Evolutionary conservation across 2,329 filamentous ascomycete species (phyloP), one percentile per base, ranked within the genome.

Genomic region (Leptosphaerulina australis): DNA sequence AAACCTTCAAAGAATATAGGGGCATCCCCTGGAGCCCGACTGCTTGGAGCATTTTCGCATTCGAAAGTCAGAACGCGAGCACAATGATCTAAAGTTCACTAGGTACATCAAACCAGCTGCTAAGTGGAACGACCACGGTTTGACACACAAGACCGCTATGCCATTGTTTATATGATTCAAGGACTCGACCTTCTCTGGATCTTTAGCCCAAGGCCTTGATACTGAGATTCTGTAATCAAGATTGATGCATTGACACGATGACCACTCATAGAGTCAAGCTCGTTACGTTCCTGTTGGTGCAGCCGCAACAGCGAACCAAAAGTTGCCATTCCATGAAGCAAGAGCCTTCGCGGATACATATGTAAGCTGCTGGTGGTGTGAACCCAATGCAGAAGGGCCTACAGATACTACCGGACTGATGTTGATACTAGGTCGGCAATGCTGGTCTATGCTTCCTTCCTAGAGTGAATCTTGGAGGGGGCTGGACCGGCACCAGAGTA

Each of bases 371-470:
- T 26, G 20, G 29, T n/a, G 17, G 25, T 10, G 41, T 30, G 10
- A 28, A 20, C 36, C 35, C 30, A 41, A 51, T 43, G 48, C 48
- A 46, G 41, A 41, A 51, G 48, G 41, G 26, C 29, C 41, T 41
- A 30, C 36, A 51, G 35, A 30, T 36, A 15, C 31, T 26, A 41
- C 48, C 41, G 48, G 48, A 41, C 38, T 26, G 48, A 40, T 37
- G 21, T 35, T 17, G 48, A 45, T 36, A 20, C 48, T 31, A 26
- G 12, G 26, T 43, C 24, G 36, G 48, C 41, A 26, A 10, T 40
- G 28, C 26, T 28, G 26, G 21, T 20, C 25, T 36, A 10, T 29
- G 41, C 48, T 41, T 37, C 43, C 44, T 47, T 40, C 22, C 4
- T 26, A 5, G 33, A 14, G 10, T 25, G 18, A 38, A 20, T 36